Evolutionary conservation across 2,329 filamentous ascomycete genomes (phyloP), one percentile per base, ranked within the genome.

Genomic region (Paecilomyces fulvus): DNA sequence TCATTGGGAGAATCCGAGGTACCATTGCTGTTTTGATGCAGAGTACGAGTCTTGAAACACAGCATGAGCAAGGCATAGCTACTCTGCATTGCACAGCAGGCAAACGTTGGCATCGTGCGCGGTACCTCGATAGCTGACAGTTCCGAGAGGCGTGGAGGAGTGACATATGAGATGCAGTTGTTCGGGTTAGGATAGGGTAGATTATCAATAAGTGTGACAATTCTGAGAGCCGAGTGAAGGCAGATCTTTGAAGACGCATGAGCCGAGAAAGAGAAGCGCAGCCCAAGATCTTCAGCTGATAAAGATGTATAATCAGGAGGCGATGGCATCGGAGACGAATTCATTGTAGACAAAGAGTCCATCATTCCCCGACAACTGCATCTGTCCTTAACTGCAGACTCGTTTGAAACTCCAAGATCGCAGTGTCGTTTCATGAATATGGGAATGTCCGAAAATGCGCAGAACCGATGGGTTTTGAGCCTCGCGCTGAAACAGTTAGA

Each of bases 21-120:
- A 60, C 69, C 65, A 8, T 63, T 67, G 6, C 7, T 9, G 10
- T 28, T 49, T 5, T 28, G 67, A 64, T 1, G 67, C 65, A 14
- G 59, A 49, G 17, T 61, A 17, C 70, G 68, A 9, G 70, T 68
- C 56, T 75, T 75, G 60, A 74, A 75, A 55, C 70, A 76, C 5
- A 76, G 66, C 75, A 77, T 78, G n/a, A 77, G 63, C 66, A 77
- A 68, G 3, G 74, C 74, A 57, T 78, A 78, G 57, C 74, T 76
- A 49, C 72, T 71, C 59, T 77, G 75, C 74, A 77, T 76, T 8
- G 75, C 66, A 58, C 75, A 78, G 63, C 74, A 77, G 23, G 75
- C 74, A 58, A 77, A 77, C 0, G 73, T 74, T 0, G 75, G 75
- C 74, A 77, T 77, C 2, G 75, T 77, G 5, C 75, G 71, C 3